Percentiles rank a stretch among this genome's conserved stretches.
Conservation (phyloP, 805 yeast genomes). For the Kodamaea sagamina region DNA sequence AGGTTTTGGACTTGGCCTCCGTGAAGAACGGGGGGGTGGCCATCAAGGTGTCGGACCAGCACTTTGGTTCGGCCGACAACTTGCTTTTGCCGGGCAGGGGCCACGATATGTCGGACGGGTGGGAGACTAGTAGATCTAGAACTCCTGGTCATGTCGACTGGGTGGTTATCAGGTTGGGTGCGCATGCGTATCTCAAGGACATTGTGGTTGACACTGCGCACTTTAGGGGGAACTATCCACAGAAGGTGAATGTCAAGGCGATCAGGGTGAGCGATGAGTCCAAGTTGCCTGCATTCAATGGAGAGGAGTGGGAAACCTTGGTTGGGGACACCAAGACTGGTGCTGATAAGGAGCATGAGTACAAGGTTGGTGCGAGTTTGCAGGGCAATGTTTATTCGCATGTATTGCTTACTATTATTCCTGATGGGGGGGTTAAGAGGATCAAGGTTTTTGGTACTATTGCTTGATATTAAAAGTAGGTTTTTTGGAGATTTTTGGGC, state of each 20-base stretch:
- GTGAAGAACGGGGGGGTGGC: slow-evolving; percentile 90
- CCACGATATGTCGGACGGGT: slow-evolving; percentile 94
- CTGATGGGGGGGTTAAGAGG: slow-evolving; percentile 97
- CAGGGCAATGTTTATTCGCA: slow-evolving; percentile 51
- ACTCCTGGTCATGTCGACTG: slow-evolving; percentile 84
- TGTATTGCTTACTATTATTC: slow-evolving; percentile 79
- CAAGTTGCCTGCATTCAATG: slow-evolving; percentile 44
- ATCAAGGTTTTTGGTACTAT: slow-evolving; percentile 74
- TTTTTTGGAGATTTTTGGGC: neutral
- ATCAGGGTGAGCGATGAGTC: slow-evolving; percentile 32
- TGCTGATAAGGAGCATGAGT: slow-evolving; percentile 82
- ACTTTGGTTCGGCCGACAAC: slow-evolving; percentile 90
- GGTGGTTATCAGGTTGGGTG: slow-evolving; percentile 83
- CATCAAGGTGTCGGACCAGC: slow-evolving; percentile 82
- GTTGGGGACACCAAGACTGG: slow-evolving; percentile 72
- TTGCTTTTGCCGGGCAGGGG: slow-evolving; percentile 92
- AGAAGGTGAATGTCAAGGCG: slow-evolving; percentile 70
- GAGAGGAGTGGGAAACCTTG: slow-evolving; percentile 59
- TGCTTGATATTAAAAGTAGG: slow-evolving; percentile 12
- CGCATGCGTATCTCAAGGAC: slow-evolving; percentile 53
- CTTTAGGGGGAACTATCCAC: slow-evolving; percentile 94
- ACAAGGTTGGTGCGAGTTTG: slow-evolving; percentile 28
- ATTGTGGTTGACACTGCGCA: slow-evolving; percentile 89
- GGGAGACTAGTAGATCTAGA: slow-evolving; percentile 95
- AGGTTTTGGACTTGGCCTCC: slow-evolving; percentile 67